Base-by-base conservation (phyloP, 75 land plant genomes). In the Cryptomeria japonica region DNA sequence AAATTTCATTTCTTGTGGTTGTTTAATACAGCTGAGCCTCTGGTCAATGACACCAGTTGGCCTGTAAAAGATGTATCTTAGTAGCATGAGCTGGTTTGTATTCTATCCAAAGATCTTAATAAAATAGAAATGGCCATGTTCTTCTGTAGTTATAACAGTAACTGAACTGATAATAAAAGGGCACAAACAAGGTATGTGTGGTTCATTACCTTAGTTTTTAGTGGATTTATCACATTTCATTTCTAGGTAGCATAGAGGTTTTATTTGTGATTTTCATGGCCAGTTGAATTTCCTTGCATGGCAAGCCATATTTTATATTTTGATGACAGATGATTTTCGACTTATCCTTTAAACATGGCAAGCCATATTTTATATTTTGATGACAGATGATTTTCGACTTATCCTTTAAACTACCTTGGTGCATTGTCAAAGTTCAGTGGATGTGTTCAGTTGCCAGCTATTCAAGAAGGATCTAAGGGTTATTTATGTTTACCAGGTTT, bases 11-110 rank as follows among this genome's bases (percentile, higher is more conserved):
- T 80, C 38, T 19, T n/a, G 1, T 42, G n/a, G 75, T 70, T 70
- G 32, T 73, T 34, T 73, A 75, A 46, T 82, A 16, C 84, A 82
- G 46, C n/a, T n/a, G 32, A 82, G 84, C 16, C 47, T 46, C 84
- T 82, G 84, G 12, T 82, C 84, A 46, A 46, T 39, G 28, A 13
- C 28, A 34, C 38, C 38, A 82, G 28, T 22, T 64, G 2, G 70
- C 70, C 70, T n/a, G 53, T 42, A 41, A 80, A 25, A 80, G 22
- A 49, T 7, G 46, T 41, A n/a, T 80, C 55, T 39, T 41, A 42
- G 49, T 28, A 80, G 83, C 83, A 44, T 38, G 44, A 80, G 47
- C 83, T 80, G 31, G n/a, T 44, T 22, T 41, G 16, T 22, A 82
- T 82, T 46, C 15, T 36, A 19, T 82, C 46, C 25, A 41, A 38